Conservation (phyloP, 1,284 basidiomycete genomes). For the Puccinia hordei region DNA sequence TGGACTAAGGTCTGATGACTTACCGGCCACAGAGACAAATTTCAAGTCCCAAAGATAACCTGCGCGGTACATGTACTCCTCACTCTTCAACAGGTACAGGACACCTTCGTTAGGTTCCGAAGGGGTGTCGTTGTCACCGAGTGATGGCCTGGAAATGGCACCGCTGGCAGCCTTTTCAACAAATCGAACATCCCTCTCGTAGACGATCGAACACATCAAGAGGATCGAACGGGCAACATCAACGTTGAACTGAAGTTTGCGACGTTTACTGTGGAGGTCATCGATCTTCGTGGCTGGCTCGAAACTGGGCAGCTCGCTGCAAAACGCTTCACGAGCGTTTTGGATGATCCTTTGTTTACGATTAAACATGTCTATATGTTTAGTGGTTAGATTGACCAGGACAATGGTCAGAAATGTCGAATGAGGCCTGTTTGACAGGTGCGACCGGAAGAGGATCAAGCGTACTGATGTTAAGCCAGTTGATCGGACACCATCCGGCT, state of each 20-base stretch:
- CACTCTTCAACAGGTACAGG: conserved; percentile 37
- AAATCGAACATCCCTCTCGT: conserved; percentile 33
- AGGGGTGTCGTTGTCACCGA: conserved; percentile 17
- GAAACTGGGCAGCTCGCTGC: conserved; percentile 14
- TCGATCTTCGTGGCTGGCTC: conserved; percentile 11
- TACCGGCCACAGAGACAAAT: conserved; percentile 46
- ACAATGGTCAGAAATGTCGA: background rate
- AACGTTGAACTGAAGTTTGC: conserved; percentile 33
- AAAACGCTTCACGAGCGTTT: conserved; percentile 27
- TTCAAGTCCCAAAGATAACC: conserved; percentile 24
- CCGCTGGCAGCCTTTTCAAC: conserved; percentile 18
- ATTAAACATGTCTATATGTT: conserved; percentile 20
- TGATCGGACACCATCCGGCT: conserved; percentile 41
- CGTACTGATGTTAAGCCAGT: conserved; percentile 47
- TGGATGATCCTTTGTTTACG: conserved; percentile 21
- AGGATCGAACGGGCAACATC: conserved; percentile 43
- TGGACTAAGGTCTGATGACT: background rate
- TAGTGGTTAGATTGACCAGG: background rate
- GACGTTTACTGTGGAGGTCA: conserved; percentile 14
- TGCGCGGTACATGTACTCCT: conserved; percentile 36
- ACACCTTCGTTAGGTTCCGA: conserved; percentile 24
- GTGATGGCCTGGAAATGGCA: conserved; percentile 25
- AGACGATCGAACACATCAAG: conserved; percentile 41
- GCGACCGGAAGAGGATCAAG: background rate
- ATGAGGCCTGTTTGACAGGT: background rate